phyloP scores from a whole-genome alignment of 148 eudicot genomes.

The Chenopodium suecicum region DNA sequence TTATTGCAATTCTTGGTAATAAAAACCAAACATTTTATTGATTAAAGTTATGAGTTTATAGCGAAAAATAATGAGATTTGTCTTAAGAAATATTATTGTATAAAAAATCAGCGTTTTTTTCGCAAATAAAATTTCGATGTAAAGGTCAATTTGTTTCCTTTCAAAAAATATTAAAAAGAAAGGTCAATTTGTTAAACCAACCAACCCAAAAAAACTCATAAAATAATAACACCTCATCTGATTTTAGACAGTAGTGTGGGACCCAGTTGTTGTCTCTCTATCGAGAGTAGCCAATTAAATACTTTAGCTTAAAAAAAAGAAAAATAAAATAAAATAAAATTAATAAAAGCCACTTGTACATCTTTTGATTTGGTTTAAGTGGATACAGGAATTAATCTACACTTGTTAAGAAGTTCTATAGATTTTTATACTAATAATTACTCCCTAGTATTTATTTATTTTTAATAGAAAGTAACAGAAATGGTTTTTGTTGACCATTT shows the following conservation, averaged over 20 bases:
- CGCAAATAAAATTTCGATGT: not conserved
- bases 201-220: not conserved
- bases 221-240: not conserved
- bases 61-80: too few relatives aligned
- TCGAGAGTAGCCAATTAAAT: constrained; percentile 4
- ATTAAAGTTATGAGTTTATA: too few relatives aligned
- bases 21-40: too few relatives aligned
- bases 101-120: not conserved
- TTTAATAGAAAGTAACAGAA: not conserved
- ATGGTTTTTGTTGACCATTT: not conserved
- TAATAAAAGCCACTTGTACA: constrained; percentile 20
- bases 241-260: constrained; percentile 6
- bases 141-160: constrained; percentile 14
- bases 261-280: constrained; percentile 14
- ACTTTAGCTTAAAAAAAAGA: not conserved
- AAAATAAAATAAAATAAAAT: not conserved
- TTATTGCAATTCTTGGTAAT: too few relatives aligned
- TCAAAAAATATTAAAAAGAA: not conserved
- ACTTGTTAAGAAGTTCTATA: not conserved
- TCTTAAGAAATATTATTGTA: too few relatives aligned
- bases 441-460: too few relatives aligned
- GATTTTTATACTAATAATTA: too few relatives aligned
- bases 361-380: not conserved
- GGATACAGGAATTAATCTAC: not conserved
- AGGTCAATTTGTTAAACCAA: constrained; percentile 14